Percentiles rank a stretch among this genome's conserved stretches.
Evolutionary conservation across 768 basidiomycete genomes (phyloP).

Genomic region (Lepiota brunneoincarnata): DNA sequence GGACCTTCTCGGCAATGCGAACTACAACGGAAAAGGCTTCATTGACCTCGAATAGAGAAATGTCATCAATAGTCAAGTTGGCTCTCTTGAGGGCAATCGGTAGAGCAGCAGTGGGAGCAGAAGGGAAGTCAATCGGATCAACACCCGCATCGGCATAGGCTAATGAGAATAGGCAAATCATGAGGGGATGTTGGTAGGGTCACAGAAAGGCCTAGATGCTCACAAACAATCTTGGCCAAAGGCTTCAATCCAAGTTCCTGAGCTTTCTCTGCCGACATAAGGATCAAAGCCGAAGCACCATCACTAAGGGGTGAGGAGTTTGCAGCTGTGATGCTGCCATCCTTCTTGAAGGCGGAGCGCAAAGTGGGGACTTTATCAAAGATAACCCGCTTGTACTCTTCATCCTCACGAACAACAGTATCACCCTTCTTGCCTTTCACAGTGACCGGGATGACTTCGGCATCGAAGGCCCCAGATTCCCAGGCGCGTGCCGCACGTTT

Average conservation of each 20-base stretch:
- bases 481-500: slow-evolving; percentile 90
- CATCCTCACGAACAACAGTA: slow-evolving; percentile 86
- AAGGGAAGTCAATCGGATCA: slow-evolving; percentile 96
- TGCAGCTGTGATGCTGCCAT: slow-evolving; percentile 91
- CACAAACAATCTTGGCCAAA: slow-evolving; percentile 92
- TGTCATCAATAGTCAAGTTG: slow-evolving; percentile 77
- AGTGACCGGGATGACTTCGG: slow-evolving; percentile 86
- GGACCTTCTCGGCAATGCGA: slow-evolving; percentile 84
- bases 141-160: slow-evolving; percentile 97
- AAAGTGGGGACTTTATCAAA: slow-evolving; percentile 91
- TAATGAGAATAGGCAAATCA: slow-evolving; percentile 28
- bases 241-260: slow-evolving; percentile 89
- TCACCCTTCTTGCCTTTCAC: slow-evolving; percentile 96
- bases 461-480: slow-evolving; percentile 79
- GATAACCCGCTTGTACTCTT: slow-evolving; percentile 96
- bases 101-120: slow-evolving; percentile 88
- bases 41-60: slow-evolving; percentile 93
- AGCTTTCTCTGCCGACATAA: slow-evolving; percentile 93
- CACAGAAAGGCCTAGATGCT: slow-evolving; percentile 28
- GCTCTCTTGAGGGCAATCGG: slow-evolving; percentile 88
- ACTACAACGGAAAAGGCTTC: slow-evolving; percentile 97
- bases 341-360: slow-evolving; percentile 86
- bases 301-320: slow-evolving; percentile 96
- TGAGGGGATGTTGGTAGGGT: slow-evolving; percentile 5
- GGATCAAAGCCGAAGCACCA: slow-evolving; percentile 91